Base-by-base conservation (phyloP, 2,329 filamentous ascomycete species). In the Cadophora malorum region DNA sequence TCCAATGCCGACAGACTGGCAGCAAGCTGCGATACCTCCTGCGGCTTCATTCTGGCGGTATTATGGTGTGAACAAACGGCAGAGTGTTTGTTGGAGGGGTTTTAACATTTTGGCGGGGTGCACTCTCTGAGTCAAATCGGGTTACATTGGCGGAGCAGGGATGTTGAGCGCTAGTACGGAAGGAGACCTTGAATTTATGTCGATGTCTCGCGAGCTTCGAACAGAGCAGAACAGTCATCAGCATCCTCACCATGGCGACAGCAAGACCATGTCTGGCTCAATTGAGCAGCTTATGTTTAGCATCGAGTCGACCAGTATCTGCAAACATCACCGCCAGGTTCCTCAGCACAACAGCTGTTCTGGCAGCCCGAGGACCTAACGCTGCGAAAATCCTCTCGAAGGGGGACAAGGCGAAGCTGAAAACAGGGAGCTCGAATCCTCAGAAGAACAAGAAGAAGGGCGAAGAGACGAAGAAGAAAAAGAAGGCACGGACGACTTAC, bases 1-100 rank as follows among this genome's bases (percentile, higher is more conserved):
- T 97, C 93, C 64, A 86, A 81, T 49, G 83, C 84, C 68, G 81
- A 79, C 69, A 89, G 81, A 73, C 82, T 82, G 75, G 79, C 80
- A 69, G 84, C 81, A 61, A 88, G 79, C 66, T 82, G 79, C 69
- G 83, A 80, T 72, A 88, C 81, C 78, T 88, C 85, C 74, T 86
- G 83, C 72, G 80, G 78, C 81, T 88, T 87, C 86, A 88, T 88
- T 65, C 74, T 83, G 72, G 63, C 65, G 53, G 64, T 72, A 63
- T 65, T 49, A 21, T 49, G 66, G 58, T 69, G 56, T 69, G 52
- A 56, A 45, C 67, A 21, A 47, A 65, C 10, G 33, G 55, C n/a
- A 21, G 45, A 1, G 59, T 49, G 59, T 33, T 50, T 58, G 8
- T 55, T 64, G 65, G 69, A 63, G 66, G 68, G 69, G 70, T 69